phyloP scores from a whole-genome alignment of 768 basidiomycete species.

The Macrocybe gigantea region DNA sequence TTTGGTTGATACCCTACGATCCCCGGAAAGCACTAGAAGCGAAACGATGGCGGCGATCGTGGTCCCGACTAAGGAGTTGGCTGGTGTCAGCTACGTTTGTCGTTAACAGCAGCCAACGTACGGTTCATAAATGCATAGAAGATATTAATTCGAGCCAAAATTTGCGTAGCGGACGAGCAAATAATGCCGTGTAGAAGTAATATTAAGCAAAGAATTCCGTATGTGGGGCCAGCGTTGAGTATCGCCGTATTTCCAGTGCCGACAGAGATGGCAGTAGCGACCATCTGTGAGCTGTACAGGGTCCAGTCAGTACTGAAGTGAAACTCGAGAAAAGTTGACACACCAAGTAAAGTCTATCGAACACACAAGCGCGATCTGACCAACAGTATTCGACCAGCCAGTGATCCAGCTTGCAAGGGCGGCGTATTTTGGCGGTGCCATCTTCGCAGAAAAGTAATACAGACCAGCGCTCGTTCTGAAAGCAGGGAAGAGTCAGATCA shows the following conservation, averaged over 20 bases:
- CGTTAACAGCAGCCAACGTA: conserved; percentile 18
- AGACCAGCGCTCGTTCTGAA: conserved; percentile 70
- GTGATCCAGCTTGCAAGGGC: conserved; percentile 64
- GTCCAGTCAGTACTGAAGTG: no score
- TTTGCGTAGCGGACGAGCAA: conserved; percentile 62
- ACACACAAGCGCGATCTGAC: conserved; percentile 59
- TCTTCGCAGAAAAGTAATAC: conserved; percentile 74
- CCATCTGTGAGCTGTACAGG: conserved; percentile 57
- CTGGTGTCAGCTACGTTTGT: conserved; percentile 7
- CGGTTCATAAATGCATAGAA: conserved; percentile 66
- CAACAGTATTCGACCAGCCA: conserved; percentile 56
- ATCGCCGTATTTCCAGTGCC: conserved; percentile 45
- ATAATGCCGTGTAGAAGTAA: conserved; percentile 63
- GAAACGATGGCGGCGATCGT: conserved; percentile 57
- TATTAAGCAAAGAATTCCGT: conserved; percentile 60
- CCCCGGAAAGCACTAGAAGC: conserved; percentile 50
- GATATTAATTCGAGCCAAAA: conserved; percentile 64
- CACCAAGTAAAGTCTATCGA: conserved; percentile 64
- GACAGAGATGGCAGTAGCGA: conserved; percentile 64
- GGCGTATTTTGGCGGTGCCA: conserved; percentile 57
- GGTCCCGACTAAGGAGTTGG: conserved; percentile 46
- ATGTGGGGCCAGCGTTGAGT: conserved; percentile 57
- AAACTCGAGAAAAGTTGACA: no score
- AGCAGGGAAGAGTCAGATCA: not conserved
- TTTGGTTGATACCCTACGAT: conserved; percentile 55